Base-by-base conservation (phyloP, 768 basidiomycete species). In the Udeniomyces megalosporus region DNA sequence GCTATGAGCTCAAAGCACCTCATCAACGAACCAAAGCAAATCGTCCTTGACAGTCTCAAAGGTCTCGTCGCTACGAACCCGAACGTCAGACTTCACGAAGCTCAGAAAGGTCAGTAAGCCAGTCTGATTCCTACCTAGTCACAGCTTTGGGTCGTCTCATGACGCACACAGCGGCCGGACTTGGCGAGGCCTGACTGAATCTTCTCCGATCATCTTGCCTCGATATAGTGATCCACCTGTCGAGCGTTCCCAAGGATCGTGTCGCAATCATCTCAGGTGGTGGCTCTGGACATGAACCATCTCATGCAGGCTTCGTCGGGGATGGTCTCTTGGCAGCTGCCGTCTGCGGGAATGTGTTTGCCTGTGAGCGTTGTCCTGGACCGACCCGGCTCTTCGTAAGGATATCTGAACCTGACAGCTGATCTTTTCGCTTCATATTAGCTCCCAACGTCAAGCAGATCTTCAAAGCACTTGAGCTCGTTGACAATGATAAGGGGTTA, bases 41-140 rank as follows among this genome's bases (percentile, higher is more conserved):
- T 92, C 45, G 89, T 90, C 26, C 71, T 83, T 56, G 85, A 92
- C 70, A 84, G 88, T 0, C 81, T 95, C 46, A 74, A 77, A 62
- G 90, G 88, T 3, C 75, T 90, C 26, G 68, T 70, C 0, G 67
- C 62, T 15, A 61, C 84, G 53, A 91, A 92, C 73, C 83, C 87
- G 0, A 76, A 80, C 48, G 73, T 93, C 62, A 76, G 79, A 35
- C 76, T 93, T 47, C 88, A 93, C 72, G 73, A 75, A 2, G 74
- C 77, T 24, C 82, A 85, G 72, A 86, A 83, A 77, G 83, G 88
- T 86, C 65, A 64, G 73, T 62, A 26, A n/a, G 7, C 6, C 7
- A 15, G 14, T 14, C 49, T 50, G 15, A 20, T n/a, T n/a, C n/a
- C n/a, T n/a, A n/a, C n/a, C n/a, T n/a, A n/a, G n/a, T n/a, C n/a